Conservation (phyloP, 345 rosid genomes). For the Lumnitzera racemosa region DNA sequence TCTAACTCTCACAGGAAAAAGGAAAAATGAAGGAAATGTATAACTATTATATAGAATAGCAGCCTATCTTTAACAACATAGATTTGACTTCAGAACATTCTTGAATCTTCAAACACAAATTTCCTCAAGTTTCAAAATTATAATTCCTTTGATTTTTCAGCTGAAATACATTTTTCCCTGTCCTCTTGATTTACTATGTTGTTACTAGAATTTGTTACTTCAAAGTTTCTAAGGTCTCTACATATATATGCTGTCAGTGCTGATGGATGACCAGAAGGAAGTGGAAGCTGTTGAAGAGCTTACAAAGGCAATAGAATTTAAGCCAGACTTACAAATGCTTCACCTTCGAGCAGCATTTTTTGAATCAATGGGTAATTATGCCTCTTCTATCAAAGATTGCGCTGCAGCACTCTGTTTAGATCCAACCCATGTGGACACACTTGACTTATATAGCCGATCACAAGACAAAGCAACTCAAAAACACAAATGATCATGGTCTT, state of each 20-base stretch:
- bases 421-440: slow-evolving; percentile 64
- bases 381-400: slow-evolving; percentile 63
- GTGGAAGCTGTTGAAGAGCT: slow-evolving; percentile 81
- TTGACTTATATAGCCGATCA: slow-evolving; percentile 64
- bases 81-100: no score
- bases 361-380: slow-evolving; percentile 65
- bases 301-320: slow-evolving; percentile 77
- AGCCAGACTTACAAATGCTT: slow-evolving; percentile 81
- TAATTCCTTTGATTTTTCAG: no score
- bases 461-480: slow-evolving; percentile 31
- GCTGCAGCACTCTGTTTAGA: slow-evolving; percentile 93
- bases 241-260: slow-evolving; percentile 32
- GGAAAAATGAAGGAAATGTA: no score
- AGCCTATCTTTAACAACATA: no score
- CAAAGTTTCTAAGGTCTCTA: not conserved
- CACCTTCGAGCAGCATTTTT: slow-evolving; percentile 94
- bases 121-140: no score
- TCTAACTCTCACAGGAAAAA: no score
- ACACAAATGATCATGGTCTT: slow-evolving; percentile 15
- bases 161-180: no score
- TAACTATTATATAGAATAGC: no score
- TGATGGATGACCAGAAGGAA: slow-evolving; percentile 92
- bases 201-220: not conserved
- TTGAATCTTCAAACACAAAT: no score
- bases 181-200: not conserved